Evolutionary conservation across 2,329 filamentous ascomycete species (phyloP).

Genomic region (Aspergillus chevalieri): DNA sequence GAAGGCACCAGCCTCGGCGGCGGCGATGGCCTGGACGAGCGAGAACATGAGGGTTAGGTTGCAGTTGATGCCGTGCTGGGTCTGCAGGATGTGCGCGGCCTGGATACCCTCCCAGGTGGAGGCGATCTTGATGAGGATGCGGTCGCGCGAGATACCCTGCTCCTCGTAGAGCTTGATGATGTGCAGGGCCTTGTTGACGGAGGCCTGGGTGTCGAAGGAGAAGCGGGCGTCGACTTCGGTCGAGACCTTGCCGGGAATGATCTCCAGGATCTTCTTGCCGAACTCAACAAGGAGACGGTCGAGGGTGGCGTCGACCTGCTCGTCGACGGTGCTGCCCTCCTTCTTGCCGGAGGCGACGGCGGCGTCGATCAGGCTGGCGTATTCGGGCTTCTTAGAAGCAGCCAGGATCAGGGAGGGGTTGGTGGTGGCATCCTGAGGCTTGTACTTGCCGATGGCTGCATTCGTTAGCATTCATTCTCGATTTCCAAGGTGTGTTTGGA

Average conservation of each 20-base stretch:
- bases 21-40: slow-evolving; percentile 84
- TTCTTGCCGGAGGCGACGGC: slow-evolving; percentile 82
- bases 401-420: slow-evolving; percentile 98
- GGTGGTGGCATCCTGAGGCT: slow-evolving; percentile 99
- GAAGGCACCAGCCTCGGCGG: slow-evolving; percentile 90
- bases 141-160: slow-evolving; percentile 85
- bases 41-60: slow-evolving; percentile 99
- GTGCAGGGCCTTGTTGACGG: slow-evolving; percentile 90
- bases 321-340: slow-evolving; percentile 60
- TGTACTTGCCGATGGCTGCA: slow-evolving; percentile 95
- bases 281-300: slow-evolving; percentile 96
- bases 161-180: slow-evolving; percentile 98
- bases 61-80: slow-evolving; percentile 92
- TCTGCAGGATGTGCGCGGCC: slow-evolving; percentile 93
- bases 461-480: background rate
- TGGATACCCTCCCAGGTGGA: slow-evolving; percentile 99
- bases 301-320: slow-evolving; percentile 82
- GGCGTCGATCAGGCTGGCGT: slow-evolving; percentile 81
- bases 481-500: slow-evolving; percentile 8
- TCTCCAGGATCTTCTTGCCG: slow-evolving; percentile 92
- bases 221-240: slow-evolving; percentile 95
- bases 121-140: slow-evolving; percentile 96
- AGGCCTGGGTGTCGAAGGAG: slow-evolving; percentile 90
- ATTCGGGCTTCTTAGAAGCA: slow-evolving; percentile 96
- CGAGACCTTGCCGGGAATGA: slow-evolving; percentile 96